These are phyloP conservation scores for Russula ochroleuca DNA, from an alignment of 768 basidiomycete genomes.

Conservation along the genomic window DNA sequence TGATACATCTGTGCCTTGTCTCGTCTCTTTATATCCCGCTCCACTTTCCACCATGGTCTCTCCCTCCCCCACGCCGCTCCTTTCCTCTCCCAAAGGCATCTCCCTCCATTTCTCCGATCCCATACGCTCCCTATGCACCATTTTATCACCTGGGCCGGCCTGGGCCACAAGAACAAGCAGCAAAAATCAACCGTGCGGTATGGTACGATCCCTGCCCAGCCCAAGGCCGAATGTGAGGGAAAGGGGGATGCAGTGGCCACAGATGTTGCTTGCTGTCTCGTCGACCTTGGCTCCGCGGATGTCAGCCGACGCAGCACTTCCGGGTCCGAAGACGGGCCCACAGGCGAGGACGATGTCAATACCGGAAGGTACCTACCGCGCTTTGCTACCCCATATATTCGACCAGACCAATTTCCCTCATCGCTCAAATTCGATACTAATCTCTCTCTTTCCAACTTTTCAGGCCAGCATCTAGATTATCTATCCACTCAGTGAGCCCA, in stretches of 20 bases:
- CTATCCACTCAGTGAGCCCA: neutral
- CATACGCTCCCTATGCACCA: neutral
- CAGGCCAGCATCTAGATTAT: neutral
- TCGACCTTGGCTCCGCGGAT: neutral
- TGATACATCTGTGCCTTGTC: neutral
- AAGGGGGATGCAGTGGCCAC: neutral
- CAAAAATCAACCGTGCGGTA: neutral
- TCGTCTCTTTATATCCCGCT: neutral
- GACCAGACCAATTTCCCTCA: neutral
- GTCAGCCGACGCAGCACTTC: neutral
- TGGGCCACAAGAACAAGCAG: constrained; percentile 5
- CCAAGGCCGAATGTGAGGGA: neutral
- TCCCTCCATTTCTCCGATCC: neutral
- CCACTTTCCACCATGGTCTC: neutral
- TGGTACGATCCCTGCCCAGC: neutral
- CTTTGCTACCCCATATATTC: neutral
- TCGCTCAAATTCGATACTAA: neutral
- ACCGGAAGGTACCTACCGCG: constrained; percentile 1
- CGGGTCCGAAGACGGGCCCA: neutral
- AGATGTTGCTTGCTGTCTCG: neutral
- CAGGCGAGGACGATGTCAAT: neutral
- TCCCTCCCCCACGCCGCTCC: neutral
- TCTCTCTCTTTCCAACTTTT: neutral
- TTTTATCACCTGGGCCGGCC: neutral
- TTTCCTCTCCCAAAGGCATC: neutral